Conservation (phyloP, 139 green algal species). For the Klebsormidium nitens region DNA sequence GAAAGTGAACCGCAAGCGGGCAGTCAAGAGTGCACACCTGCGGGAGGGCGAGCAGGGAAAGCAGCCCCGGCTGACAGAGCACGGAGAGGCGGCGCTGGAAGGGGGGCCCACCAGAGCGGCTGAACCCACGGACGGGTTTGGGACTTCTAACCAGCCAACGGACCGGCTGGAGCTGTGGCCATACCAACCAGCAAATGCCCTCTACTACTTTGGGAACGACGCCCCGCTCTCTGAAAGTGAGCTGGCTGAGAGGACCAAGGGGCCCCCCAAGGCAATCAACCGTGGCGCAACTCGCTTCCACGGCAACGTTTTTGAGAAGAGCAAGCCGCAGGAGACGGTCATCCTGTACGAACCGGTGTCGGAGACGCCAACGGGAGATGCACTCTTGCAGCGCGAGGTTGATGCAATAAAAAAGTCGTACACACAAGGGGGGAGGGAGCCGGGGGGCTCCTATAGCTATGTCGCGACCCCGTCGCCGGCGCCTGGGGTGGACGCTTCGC, state of each 20-base stretch:
- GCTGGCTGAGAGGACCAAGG: constrained; percentile 2
- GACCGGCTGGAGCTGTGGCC: constrained; percentile 21
- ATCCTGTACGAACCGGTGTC: constrained; percentile 34
- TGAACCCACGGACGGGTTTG: constrained; percentile 34
- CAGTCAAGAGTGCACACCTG: constrained; percentile 19
- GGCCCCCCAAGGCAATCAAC: constrained; percentile 31
- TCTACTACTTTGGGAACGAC: constrained; percentile 11
- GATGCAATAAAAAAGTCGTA: constrained; percentile 15
- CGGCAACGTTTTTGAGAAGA: constrained; percentile 23
- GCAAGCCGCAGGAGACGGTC: constrained; percentile 3
- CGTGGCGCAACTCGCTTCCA: constrained; percentile 40
- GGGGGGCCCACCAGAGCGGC: neutral
- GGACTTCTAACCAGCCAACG: constrained; percentile 19
- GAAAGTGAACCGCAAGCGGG: constrained; percentile 9
- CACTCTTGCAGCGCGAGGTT: no score
- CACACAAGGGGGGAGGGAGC: constrained; percentile 2
- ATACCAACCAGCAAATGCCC: no score
- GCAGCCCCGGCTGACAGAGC: neutral
- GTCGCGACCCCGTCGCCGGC: constrained; percentile 39
- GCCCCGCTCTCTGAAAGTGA: constrained; percentile 27
- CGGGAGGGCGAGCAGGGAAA: constrained; percentile 8
- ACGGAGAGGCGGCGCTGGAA: neutral
- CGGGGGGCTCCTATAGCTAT: constrained; percentile 8
- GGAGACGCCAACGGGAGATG: no score
- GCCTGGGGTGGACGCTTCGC: constrained; percentile 37